Conservation (phyloP, 1,284 basidiomycete genomes). For the Schizophyllum commune region DNA sequence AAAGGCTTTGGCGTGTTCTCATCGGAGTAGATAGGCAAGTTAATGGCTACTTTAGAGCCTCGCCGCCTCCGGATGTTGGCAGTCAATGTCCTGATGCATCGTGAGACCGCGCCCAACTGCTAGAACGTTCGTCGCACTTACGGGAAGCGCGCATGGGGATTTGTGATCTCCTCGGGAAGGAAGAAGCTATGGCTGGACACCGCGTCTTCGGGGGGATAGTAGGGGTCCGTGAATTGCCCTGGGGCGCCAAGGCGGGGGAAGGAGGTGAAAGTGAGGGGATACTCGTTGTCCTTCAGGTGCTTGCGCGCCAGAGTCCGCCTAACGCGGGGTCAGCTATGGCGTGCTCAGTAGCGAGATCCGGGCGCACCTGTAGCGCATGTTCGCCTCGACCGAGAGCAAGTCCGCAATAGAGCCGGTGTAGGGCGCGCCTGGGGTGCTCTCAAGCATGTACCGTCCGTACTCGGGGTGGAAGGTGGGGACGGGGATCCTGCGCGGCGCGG, state of each 20-base stretch:
- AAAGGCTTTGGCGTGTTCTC: constrained; percentile 83
- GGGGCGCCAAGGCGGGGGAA: constrained; percentile 89
- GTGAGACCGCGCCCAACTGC: constrained; percentile 1
- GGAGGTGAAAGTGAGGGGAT: constrained; percentile 92
- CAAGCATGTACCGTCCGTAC: constrained; percentile 98
- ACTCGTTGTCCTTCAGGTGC: constrained; percentile 80
- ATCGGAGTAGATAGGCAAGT: constrained; percentile 92
- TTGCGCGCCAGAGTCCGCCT: constrained; percentile 82
- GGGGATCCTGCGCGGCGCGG: constrained; percentile 40
- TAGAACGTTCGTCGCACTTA: constrained; percentile 35
- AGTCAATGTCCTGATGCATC: constrained; percentile 71
- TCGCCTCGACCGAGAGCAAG: constrained; percentile 83
- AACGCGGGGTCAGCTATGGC: constrained; percentile 2
- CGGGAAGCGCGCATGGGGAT: constrained; percentile 97
- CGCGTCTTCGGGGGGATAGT: constrained; percentile 67
- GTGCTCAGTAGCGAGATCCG: constrained; percentile 6
- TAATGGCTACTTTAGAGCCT: constrained; percentile 93
- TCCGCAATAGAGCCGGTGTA: constrained; percentile 85
- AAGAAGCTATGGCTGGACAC: constrained; percentile 88
- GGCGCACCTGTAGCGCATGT: constrained; percentile 84
- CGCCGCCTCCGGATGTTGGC: constrained; percentile 90
- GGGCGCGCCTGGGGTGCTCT: constrained; percentile 93
- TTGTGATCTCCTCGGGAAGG: constrained; percentile 93
- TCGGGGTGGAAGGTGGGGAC: constrained; percentile 97
- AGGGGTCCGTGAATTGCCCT: constrained; percentile 89